A percentile compares a stretch with the other conserved stretches of the same genome.
These are phyloP conservation scores for Apocynum venetum DNA, from an alignment of 257 asterid genomes.

Conservation along the genomic window DNA sequence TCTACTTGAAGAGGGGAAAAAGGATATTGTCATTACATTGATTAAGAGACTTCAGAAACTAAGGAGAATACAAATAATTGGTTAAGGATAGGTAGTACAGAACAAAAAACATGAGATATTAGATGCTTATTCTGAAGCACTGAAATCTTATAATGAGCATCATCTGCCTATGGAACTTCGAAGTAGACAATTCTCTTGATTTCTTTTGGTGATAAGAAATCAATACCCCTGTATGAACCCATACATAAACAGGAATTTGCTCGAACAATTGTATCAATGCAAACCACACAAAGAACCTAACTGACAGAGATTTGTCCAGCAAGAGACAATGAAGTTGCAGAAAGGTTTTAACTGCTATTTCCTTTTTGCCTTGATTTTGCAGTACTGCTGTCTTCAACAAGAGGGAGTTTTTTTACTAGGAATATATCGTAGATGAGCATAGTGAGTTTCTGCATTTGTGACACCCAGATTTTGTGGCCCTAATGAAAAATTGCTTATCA, in stretches of 20 bases:
- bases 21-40: slow-evolving; percentile 38
- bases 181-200: not conserved
- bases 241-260: not conserved
- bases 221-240: not conserved
- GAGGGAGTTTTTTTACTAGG: not conserved
- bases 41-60: slow-evolving; percentile 46
- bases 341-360: not conserved
- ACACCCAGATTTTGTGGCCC: not conserved
- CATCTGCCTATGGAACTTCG: not conserved
- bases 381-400: not conserved
- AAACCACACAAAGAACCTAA: not conserved
- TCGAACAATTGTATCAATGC: not conserved
- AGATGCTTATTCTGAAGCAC: not conserved
- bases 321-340: not conserved
- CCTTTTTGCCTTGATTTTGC: not conserved
- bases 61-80: slow-evolving; percentile 41
- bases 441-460: not conserved
- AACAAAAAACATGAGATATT: not conserved
- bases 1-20: slow-evolving; percentile 60
- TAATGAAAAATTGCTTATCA: not conserved
- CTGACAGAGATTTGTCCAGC: not conserved
- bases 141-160: not conserved
- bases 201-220: not conserved
- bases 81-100: slow-evolving; percentile 13
- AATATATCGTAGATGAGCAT: not conserved